phyloP scores from a whole-genome alignment of 768 basidiomycete genomes.

The Mycena venus region DNA sequence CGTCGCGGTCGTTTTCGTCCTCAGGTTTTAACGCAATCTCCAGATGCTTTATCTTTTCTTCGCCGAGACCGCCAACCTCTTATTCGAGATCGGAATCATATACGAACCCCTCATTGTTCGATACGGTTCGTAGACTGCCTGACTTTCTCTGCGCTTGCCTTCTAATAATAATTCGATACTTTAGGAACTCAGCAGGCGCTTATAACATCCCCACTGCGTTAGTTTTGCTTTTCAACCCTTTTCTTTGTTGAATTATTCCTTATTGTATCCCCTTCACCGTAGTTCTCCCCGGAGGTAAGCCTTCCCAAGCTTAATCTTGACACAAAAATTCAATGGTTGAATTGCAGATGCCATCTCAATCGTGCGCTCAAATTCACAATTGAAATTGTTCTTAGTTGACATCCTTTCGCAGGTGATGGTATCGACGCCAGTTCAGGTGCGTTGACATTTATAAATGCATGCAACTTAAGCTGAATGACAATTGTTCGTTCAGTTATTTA shows the following conservation, averaged over 20 bases:
- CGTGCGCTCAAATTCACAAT: neutral
- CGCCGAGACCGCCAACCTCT: conserved; percentile 23
- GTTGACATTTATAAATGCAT: no score
- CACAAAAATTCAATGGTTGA: neutral
- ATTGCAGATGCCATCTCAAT: conserved; percentile 13
- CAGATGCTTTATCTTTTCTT: conserved; percentile 29
- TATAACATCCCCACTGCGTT: conserved; percentile 20
- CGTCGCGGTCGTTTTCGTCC: neutral
- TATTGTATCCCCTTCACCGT: neutral
- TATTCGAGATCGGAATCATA: conserved; percentile 25
- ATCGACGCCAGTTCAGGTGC: conserved; percentile 31
- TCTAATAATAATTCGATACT: neutral
- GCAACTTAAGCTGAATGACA: no score
- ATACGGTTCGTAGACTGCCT: conserved; percentile 11
- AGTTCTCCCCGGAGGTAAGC: conserved; percentile 30
- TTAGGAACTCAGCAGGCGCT: conserved; percentile 21
- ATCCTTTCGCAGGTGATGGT: neutral
- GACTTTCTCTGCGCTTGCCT: no score
- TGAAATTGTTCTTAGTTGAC: neutral
- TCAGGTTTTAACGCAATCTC: neutral
- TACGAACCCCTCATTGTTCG: conserved; percentile 30
- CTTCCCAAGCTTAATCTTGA: neutral
- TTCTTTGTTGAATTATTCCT: neutral
- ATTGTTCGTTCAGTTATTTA: conserved; percentile 32
- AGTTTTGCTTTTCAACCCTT: neutral